Percentiles rank a stretch among this genome's conserved stretches.
phyloP scores from a whole-genome alignment of 2,329 filamentous ascomycete genomes.

The Neopestalotiopsis sp. region DNA sequence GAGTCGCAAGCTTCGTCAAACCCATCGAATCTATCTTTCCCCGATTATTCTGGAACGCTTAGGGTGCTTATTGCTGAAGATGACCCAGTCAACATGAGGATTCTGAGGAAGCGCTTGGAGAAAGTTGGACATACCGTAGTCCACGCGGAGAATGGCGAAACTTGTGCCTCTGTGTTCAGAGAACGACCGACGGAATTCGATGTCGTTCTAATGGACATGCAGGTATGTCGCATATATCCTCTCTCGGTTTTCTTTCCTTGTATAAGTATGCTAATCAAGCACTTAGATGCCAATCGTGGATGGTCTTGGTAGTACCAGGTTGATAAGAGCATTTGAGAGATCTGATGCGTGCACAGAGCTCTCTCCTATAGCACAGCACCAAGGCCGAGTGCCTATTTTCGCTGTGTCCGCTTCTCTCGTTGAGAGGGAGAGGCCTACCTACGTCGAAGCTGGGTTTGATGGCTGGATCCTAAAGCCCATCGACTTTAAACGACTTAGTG shows the following conservation, averaged over 20 bases:
- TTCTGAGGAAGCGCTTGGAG: slow-evolving; percentile 79
- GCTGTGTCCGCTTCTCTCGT: slow-evolving; percentile 84
- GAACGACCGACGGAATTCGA: slow-evolving; percentile 71
- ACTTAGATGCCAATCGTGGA: slow-evolving; percentile 89
- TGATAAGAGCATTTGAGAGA: slow-evolving; percentile 78
- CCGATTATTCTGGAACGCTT: slow-evolving; percentile 42
- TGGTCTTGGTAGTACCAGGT: slow-evolving; percentile 79
- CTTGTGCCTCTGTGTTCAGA: slow-evolving; percentile 75
- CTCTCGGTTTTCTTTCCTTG: neutral
- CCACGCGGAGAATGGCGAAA: slow-evolving; percentile 82
- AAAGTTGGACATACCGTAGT: slow-evolving; percentile 74
- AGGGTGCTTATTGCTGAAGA: slow-evolving; percentile 83
- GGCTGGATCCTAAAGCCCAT: slow-evolving; percentile 92
- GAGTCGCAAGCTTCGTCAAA: neutral
- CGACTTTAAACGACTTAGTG: slow-evolving; percentile 75
- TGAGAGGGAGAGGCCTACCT: slow-evolving; percentile 70
- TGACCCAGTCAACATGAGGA: slow-evolving; percentile 84
- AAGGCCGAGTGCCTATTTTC: slow-evolving; percentile 78
- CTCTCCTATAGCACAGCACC: slow-evolving; percentile 62
- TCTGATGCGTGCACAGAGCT: slow-evolving; percentile 49
- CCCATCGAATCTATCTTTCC: neutral
- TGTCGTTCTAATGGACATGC: slow-evolving; percentile 90
- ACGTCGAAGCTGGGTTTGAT: slow-evolving; percentile 82
- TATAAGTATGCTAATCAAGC: neutral
- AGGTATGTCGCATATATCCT: slow-evolving; percentile 58